Percentiles rank a stretch among this genome's conserved stretches.
Conservation (phyloP, 257 asterid genomes). For the Mitragyna speciosa region DNA sequence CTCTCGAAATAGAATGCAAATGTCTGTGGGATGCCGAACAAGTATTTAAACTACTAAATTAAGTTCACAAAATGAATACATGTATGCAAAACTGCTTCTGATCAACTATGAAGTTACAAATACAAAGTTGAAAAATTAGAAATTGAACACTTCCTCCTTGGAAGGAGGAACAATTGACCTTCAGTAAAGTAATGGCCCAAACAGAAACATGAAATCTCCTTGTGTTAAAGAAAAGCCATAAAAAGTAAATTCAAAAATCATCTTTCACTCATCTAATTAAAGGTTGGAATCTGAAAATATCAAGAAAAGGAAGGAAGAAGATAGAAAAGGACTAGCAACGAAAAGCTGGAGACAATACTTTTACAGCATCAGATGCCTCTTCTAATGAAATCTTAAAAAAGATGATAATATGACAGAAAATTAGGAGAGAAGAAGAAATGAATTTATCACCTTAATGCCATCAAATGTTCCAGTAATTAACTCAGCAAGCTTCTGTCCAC, state of each 20-base stretch:
- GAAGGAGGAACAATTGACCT: background rate
- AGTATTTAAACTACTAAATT: background rate
- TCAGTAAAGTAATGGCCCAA: background rate
- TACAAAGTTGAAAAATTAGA: background rate
- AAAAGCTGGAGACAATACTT: background rate
- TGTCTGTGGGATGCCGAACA: background rate
- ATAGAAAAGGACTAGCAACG: background rate
- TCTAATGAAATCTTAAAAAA: background rate
- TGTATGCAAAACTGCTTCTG: background rate
- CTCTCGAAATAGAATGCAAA: background rate
- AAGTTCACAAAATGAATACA: background rate
- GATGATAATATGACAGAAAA: background rate
- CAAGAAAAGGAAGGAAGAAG: background rate
- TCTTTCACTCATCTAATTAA: background rate
- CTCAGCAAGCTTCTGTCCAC: constrained; percentile 54
- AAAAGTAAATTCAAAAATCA: background rate
- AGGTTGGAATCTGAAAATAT: background rate
- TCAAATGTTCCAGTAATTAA: constrained; percentile 75
- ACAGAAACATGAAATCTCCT: background rate
- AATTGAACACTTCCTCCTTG: background rate
- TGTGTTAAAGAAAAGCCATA: background rate
- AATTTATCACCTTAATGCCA: constrained; percentile 70
- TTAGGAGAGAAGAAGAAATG: background rate
- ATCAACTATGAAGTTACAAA: background rate
- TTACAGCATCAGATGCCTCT: background rate